These are phyloP conservation scores for Camellia lanceoleosa DNA, from an alignment of 148 eudicot species.

Conservation along the genomic window DNA sequence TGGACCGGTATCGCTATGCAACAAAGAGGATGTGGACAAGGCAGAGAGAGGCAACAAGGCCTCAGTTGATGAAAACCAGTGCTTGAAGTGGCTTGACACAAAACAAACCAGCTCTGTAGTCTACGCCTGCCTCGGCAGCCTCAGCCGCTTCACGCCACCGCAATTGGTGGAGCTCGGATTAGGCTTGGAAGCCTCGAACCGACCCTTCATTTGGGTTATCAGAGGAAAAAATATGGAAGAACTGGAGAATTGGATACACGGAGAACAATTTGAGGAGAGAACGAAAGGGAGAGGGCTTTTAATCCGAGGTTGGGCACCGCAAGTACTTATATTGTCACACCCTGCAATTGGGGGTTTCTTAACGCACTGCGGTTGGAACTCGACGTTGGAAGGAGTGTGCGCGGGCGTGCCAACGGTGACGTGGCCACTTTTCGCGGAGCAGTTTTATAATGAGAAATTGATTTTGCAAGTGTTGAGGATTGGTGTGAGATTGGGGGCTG, in stretches of 20 bases:
- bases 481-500: not conserved
- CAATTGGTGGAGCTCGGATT: slow-evolving; percentile 23
- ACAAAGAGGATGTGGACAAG: slow-evolving; percentile 19
- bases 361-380: not conserved
- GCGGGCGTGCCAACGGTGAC: not conserved
- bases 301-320: slow-evolving; percentile 11
- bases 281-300: not conserved
- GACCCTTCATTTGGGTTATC: slow-evolving; percentile 24
- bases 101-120: slow-evolving; percentile 12
- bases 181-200: slow-evolving; percentile 20
- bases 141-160: not conserved
- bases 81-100: slow-evolving; percentile 22
- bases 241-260: slow-evolving; percentile 10
- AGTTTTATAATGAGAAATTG: not conserved
- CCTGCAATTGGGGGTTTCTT: not conserved
- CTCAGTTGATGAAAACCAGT: slow-evolving; percentile 17
- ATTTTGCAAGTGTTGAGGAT: not conserved
- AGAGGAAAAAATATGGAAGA: slow-evolving; percentile 4
- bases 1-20: slow-evolving; percentile 28
- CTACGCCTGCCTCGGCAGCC: slow-evolving; percentile 24
- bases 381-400: not conserved
- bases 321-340: not conserved
- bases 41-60: slow-evolving; percentile 29
- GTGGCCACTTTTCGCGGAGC: not conserved
- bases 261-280: slow-evolving; percentile 24